phyloP scores from a whole-genome alignment of 2,329 filamentous ascomycete genomes.

The Talaromyces sp. region DNA sequence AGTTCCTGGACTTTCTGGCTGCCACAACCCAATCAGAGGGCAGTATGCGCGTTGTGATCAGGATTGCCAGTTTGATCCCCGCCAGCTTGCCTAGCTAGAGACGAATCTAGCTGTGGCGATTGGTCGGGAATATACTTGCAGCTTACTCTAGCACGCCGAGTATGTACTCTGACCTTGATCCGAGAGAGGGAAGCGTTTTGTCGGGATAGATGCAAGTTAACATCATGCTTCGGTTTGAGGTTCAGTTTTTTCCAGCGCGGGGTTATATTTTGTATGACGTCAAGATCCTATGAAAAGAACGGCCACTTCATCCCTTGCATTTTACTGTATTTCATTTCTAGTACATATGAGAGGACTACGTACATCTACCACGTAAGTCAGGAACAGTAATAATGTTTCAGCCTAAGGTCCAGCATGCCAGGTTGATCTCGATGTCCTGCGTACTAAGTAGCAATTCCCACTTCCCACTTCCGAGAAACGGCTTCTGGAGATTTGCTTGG shows the following conservation, averaged over 20 bases:
- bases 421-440: background rate
- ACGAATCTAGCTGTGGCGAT: background rate
- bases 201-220: background rate
- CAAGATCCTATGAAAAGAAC: background rate
- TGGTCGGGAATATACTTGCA: background rate
- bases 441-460: background rate
- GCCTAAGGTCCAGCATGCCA: background rate
- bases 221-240: background rate
- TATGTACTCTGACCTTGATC: constrained; percentile 1
- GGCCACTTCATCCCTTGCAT: background rate
- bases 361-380: no score
- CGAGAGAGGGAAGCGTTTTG: background rate
- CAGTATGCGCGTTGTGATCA: background rate
- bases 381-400: background rate
- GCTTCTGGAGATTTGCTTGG: background rate
- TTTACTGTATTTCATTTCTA: background rate
- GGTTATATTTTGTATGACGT: background rate
- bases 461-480: background rate
- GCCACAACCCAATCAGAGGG: background rate
- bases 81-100: background rate
- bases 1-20: constrained; percentile 18
- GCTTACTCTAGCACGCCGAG: background rate
- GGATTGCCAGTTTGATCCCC: background rate
- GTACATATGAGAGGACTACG: no score
- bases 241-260: background rate